Evolutionary conservation across 2,329 filamentous ascomycete genomes (phyloP).

Genomic region (Shiraia bambusicola): DNA sequence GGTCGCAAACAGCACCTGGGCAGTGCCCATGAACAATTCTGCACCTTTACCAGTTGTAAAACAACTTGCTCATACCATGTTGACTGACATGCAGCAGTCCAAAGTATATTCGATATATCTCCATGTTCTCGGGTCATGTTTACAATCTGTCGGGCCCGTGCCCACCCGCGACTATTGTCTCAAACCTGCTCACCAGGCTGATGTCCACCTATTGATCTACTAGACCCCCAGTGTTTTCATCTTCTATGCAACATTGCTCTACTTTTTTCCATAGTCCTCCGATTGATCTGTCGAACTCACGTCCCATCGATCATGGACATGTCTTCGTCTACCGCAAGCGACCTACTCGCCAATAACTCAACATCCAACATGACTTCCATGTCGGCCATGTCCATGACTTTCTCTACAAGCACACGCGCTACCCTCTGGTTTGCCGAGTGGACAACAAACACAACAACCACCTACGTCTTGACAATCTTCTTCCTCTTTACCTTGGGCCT

Average conservation of each 20-base stretch:
- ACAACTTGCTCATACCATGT: too few species aligned
- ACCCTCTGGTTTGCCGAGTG: conserved; percentile 33
- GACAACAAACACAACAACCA: conserved; percentile 27
- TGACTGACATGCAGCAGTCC: too few species aligned
- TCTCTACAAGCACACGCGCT: conserved; percentile 28
- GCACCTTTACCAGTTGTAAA: too few species aligned
- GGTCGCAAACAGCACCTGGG: too few species aligned
- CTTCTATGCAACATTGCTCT: neutral
- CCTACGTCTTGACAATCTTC: conserved; percentile 29
- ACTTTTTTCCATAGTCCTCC: neutral
- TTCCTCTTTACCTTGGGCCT: conserved; percentile 32
- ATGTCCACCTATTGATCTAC: neutral
- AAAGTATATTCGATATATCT: too few species aligned
- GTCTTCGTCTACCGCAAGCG: conserved; percentile 1
- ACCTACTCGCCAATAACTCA: neutral
- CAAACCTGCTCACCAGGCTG: conserved; percentile 17
- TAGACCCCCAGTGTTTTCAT: neutral
- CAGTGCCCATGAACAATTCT: too few species aligned
- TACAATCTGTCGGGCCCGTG: too few species aligned
- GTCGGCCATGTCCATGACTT: conserved; percentile 30
- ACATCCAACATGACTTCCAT: conserved; percentile 10
- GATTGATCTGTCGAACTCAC: too few species aligned
- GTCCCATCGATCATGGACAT: conserved; percentile 6
- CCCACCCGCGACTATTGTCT: conserved; percentile 2
- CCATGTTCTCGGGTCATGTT: too few species aligned